Evolutionary conservation across 257 asterid genomes (phyloP), one percentile per base, ranked within the genome.

Genomic region (Salvia splendens): DNA sequence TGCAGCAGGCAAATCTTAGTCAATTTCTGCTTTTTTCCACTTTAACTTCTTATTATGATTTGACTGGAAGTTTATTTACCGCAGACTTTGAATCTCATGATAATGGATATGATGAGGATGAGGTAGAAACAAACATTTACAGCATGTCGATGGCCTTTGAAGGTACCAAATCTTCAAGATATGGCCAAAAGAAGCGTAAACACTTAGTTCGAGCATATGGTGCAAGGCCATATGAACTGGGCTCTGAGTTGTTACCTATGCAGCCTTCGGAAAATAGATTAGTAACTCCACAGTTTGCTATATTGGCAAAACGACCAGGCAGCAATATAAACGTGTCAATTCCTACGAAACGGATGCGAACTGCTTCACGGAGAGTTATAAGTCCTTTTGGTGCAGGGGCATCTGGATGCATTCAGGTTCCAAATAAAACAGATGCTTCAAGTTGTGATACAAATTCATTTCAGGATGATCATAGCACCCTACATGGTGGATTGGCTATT

Each of bases 341-440:
- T 68, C 98, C 95, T 6, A 91, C 95, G 73, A 94, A 91, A 78
- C 98, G 99, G 61, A 72, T 91, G 77, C 85, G 99, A 17, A 89
- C 99, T 63, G 85, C 86, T 79, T 79, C 88, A 48, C 84, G 99
- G 81, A 87, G 96, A 85, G 81, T 89, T 77, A 70, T 71, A 67
- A 85, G 87, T 78, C 96, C 96, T 45, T 94, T 83, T 63, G 77
- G 74, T 75, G 92, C 86, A 15, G 96, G 95, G 71, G 77, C 87
- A 61, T 78, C 92, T 76, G 95, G 86, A 65, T 80, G 79, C 75
- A 67, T 81, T 78, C 99, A 79, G 82, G 48, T 81, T 65, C 91
- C 96, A 67, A 76, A 69, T 77, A 94, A 86, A 81, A 73, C 90
- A 46, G 95, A 89, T 84, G 94, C 91, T 82, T 91, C 99, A 72